Evolutionary conservation across 139 green algal species (phyloP).

Genomic region (Picochlorum costavermella): DNA sequence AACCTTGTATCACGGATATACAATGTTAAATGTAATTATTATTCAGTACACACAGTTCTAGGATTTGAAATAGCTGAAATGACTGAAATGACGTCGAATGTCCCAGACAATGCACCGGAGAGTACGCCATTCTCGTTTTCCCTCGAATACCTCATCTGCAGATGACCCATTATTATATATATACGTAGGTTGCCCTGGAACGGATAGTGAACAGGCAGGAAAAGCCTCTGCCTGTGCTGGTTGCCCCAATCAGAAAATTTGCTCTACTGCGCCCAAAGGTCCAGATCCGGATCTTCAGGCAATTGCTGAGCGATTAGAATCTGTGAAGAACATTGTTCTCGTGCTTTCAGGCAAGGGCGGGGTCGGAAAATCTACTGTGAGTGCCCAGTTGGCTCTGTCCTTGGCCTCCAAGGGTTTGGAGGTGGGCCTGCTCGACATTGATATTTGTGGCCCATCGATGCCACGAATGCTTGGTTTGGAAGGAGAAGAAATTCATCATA

Average conservation of each 20-base stretch:
- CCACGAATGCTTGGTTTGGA: slow-evolving; percentile 92
- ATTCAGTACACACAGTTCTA: too few relatives aligned
- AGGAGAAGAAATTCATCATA: slow-evolving; percentile 86
- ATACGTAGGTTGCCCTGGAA: slow-evolving; percentile 71
- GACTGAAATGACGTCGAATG: background rate
- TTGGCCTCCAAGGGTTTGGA: slow-evolving; percentile 60
- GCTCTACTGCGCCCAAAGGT: slow-evolving; percentile 75
- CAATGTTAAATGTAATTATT: background rate
- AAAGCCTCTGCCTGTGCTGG: slow-evolving; percentile 72
- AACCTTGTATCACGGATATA: background rate
- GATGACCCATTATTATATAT: background rate
- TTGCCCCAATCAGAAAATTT: slow-evolving; percentile 89
- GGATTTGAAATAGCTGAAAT: background rate
- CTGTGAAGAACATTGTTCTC: slow-evolving; percentile 83
- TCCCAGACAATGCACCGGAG: slow-evolving; percentile 7
- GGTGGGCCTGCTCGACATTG: slow-evolving; percentile 92
- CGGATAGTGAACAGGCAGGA: slow-evolving; percentile 64
- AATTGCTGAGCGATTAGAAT: slow-evolving; percentile 66
- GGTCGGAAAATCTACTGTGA: slow-evolving; percentile 94
- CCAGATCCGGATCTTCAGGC: slow-evolving; percentile 75
- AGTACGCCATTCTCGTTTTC: slow-evolving; percentile 2
- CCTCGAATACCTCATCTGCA: background rate
- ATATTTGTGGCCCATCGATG: slow-evolving; percentile 94
- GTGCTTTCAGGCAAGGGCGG: slow-evolving; percentile 97
- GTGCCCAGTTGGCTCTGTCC: slow-evolving; percentile 83